A percentile compares a stretch with the other conserved stretches of the same genome.
Evolutionary conservation across 2,329 filamentous ascomycete species (phyloP).

Genomic region (Penicillium glabrum): DNA sequence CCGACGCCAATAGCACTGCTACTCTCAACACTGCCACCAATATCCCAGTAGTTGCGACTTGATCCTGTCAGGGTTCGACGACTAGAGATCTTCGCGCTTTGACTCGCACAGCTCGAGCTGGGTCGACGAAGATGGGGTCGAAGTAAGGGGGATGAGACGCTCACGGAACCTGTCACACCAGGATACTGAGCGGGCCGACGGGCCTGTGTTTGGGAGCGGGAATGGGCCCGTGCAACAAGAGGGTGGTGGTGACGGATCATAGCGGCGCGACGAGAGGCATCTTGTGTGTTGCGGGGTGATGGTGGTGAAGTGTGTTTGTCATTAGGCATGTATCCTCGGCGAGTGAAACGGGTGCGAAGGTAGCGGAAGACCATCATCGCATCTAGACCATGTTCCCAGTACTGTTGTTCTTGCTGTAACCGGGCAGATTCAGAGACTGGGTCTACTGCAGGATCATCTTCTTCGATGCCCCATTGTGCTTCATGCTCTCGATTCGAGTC

Average conservation of each 20-base stretch:
- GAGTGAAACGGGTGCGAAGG: constrained; percentile 71
- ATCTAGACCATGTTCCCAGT: constrained; percentile 93
- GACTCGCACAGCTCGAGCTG: constrained; percentile 76
- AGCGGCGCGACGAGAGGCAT: constrained; percentile 73
- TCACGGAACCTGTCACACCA: constrained; percentile 24
- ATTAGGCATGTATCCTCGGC: constrained; percentile 39
- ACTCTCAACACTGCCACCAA: constrained; percentile 76
- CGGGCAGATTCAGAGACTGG: constrained; percentile 39
- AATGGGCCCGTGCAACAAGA: constrained; percentile 63
- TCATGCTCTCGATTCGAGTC: constrained; percentile 50
- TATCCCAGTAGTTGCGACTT: constrained; percentile 87
- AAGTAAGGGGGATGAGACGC: constrained; percentile 34
- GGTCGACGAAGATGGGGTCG: constrained; percentile 49
- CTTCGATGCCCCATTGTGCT: constrained; percentile 67
- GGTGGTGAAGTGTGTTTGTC: constrained; percentile 34
- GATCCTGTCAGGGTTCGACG: constrained; percentile 59
- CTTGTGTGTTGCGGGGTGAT: constrained; percentile 51
- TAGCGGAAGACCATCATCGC: constrained; percentile 90
- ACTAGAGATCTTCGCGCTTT: constrained; percentile 75
- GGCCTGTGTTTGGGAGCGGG: constrained; percentile 49
- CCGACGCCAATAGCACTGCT: constrained; percentile 70
- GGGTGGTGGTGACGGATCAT: constrained; percentile 88
- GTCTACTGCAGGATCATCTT: constrained; percentile 46
- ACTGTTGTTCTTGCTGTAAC: constrained; percentile 63
- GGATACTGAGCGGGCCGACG: constrained; percentile 52